Evolutionary conservation across 306 rosid species (phyloP).

Genomic region (Oemleria cerasiformis): DNA sequence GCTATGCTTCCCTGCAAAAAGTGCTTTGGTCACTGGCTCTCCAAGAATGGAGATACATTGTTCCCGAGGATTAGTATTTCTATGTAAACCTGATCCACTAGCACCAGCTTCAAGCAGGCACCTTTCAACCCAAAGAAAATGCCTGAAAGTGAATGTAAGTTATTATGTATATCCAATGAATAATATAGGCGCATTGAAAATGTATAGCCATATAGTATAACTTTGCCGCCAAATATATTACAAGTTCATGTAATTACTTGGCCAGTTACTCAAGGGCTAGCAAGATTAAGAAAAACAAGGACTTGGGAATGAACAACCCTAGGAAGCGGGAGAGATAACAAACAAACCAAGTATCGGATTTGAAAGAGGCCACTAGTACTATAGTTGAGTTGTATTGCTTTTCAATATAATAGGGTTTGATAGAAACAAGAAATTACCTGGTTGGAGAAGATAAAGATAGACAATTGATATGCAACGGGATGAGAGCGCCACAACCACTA

Average conservation of each 20-base stretch:
- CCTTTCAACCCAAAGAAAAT: conserved; percentile 29
- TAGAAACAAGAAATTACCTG: conserved; percentile 30
- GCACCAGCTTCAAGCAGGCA: conserved; percentile 31
- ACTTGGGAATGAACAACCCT: background rate
- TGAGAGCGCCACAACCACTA: conserved; percentile 11
- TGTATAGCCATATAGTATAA: background rate
- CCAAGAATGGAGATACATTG: conserved; percentile 35
- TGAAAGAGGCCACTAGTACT: background rate
- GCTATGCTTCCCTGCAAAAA: conserved; percentile 23
- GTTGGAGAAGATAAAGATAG: conserved; percentile 20
- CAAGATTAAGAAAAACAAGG: background rate
- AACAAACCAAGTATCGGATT: background rate
- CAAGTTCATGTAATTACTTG: background rate
- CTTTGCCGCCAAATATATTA: background rate
- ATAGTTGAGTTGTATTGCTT: too few species aligned
- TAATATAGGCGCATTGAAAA: background rate
- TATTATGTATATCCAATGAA: background rate
- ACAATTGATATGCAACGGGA: conserved; percentile 11
- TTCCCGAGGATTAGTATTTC: conserved; percentile 43
- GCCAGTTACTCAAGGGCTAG: too few species aligned
- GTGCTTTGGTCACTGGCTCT: conserved; percentile 33
- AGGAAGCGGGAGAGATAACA: background rate
- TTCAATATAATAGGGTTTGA: too few species aligned
- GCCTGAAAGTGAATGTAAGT: background rate
- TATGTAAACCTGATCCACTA: conserved; percentile 35